Base-by-base conservation (phyloP, 1,284 basidiomycete species). In the Cryptococcus sp. region DNA sequence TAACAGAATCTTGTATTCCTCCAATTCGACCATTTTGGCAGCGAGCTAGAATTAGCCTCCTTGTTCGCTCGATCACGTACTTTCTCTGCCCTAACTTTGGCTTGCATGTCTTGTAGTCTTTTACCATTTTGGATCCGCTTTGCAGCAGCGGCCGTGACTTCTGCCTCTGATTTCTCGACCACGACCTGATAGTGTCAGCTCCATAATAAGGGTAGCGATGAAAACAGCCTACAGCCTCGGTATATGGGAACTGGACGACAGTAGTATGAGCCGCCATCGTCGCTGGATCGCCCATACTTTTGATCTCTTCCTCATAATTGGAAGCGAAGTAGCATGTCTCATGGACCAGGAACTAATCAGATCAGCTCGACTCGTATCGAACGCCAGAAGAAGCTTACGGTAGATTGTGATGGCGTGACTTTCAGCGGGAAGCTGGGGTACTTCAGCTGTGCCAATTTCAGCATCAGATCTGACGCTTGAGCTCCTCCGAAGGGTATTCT, bases 401-500 rank as follows among this genome's bases (percentile, higher is more conserved):
- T 78, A 4, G 81, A 78, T 64, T 84, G 82, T 34, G 72, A 69
- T 4, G 69, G 60, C 0, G 80, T 79, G 41, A 84, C 77, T 34
- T 79, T 76, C 13, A 78, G 72, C 0, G 82, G 82, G 62, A 98
- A 98, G 41, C 81, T 87, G 14, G 96, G 88, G 68, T 98, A 98
- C 72, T 98, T 99, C 51, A 98, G 82, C 70, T 98, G 93, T 34
- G 92, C 83, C 7, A 94, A 83, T 66, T 92, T 93, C 51, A 96
- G 82, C 46, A 98, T 80, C 62, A 96, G 87, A 45, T 98, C 94
- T 0, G 88, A 83, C 0, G 91, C 85, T 66, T 96, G 92, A 0
- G 85, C 82, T 9, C 89, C 85, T 31, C 96, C 94, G 89, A 91
- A 98, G 2, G 89, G 87, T 73, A 98, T 88, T 59, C 92, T 92